Evolutionary conservation across 306 rosid genomes (phyloP).

Genomic region (Elaeagnus macrophylla): DNA sequence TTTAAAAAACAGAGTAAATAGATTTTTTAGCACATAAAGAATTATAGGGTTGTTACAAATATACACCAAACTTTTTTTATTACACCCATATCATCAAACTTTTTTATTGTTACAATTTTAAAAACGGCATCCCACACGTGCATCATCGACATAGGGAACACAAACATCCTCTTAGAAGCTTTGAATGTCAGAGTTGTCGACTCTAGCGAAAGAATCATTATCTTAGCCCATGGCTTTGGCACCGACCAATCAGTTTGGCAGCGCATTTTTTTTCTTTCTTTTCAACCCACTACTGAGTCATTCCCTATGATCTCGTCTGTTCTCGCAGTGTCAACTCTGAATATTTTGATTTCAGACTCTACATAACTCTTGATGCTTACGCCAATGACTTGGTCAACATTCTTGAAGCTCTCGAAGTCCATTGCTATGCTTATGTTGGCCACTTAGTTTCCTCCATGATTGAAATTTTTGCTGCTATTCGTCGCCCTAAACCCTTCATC

Average conservation of each 20-base stretch:
- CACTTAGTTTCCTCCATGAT: conserved; percentile 91
- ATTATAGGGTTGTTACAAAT: too few relatives aligned
- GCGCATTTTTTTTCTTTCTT: conserved; percentile 60
- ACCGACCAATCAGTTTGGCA: conserved; percentile 93
- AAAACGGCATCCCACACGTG: too few relatives aligned
- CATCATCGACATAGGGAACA: too few relatives aligned
- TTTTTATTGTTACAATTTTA: too few relatives aligned
- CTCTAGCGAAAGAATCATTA: conserved; percentile 43
- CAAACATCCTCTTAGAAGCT: conserved; percentile 45
- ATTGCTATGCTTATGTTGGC: conserved; percentile 62
- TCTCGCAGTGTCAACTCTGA: conserved; percentile 95
- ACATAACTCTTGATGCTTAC: conserved; percentile 65
- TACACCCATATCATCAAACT: too few relatives aligned
- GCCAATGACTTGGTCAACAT: conserved; percentile 69
- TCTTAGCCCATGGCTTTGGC: conserved; percentile 73
- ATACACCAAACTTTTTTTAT: too few relatives aligned
- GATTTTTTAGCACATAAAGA: too few relatives aligned
- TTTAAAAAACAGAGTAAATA: too few relatives aligned
- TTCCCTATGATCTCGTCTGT: conserved; percentile 77
- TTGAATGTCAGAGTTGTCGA: conserved; percentile 68
- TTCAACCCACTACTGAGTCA: conserved; percentile 47
- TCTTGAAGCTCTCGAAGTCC: conserved; percentile 46
- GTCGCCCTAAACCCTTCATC: conserved; percentile 64
- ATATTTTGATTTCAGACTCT: conserved; percentile 60
- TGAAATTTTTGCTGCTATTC: conserved; percentile 71